These are phyloP conservation scores for Penicillium capsulatum DNA, from an alignment of 2,329 filamentous ascomycete species.

Conservation along the genomic window DNA sequence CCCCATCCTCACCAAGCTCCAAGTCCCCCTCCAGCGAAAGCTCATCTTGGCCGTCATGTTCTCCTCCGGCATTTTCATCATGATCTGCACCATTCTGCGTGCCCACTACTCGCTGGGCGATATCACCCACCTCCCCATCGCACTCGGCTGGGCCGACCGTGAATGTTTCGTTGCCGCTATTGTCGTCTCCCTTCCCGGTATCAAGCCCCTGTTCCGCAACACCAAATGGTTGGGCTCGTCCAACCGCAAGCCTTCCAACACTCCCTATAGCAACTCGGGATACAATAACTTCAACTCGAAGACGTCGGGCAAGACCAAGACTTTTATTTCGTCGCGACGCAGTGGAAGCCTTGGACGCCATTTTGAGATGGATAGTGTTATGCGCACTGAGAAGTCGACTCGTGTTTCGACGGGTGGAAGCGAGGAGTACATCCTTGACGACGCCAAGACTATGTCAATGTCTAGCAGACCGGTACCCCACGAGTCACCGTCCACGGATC, in stretches of 20 bases:
- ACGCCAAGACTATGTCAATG: not conserved
- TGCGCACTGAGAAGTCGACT: not conserved
- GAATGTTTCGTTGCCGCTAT: slow-evolving; percentile 25
- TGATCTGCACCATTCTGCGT: slow-evolving; percentile 26
- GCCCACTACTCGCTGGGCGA: slow-evolving; percentile 24
- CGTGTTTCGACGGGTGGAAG: slow-evolving; percentile 9
- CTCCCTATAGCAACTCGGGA: slow-evolving; percentile 6
- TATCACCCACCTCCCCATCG: slow-evolving; percentile 18
- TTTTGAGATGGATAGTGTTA: slow-evolving; percentile 11
- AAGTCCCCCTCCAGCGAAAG: slow-evolving; percentile 20
- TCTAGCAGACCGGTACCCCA: not conserved
- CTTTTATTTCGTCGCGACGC: slow-evolving; percentile 7
- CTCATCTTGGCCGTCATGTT: slow-evolving; percentile 21
- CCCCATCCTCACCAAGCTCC: slow-evolving; percentile 19
- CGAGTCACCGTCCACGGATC: not conserved
- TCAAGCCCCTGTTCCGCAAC: slow-evolving; percentile 24
- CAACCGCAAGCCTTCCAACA: slow-evolving; percentile 5
- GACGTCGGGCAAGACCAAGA: slow-evolving; percentile 11
- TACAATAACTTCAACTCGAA: slow-evolving; percentile 12
- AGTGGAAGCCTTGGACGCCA: slow-evolving; percentile 1
- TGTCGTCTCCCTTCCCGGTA: slow-evolving; percentile 23
- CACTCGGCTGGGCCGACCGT: slow-evolving; percentile 24
- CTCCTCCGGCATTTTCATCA: slow-evolving; percentile 27
- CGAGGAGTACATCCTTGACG: slow-evolving; percentile 13
- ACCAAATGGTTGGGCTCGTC: slow-evolving; percentile 13